Evolutionary conservation across 805 yeast species (phyloP), one percentile per base, ranked within the genome.

Genomic region (Metschnikowia lachancei): DNA sequence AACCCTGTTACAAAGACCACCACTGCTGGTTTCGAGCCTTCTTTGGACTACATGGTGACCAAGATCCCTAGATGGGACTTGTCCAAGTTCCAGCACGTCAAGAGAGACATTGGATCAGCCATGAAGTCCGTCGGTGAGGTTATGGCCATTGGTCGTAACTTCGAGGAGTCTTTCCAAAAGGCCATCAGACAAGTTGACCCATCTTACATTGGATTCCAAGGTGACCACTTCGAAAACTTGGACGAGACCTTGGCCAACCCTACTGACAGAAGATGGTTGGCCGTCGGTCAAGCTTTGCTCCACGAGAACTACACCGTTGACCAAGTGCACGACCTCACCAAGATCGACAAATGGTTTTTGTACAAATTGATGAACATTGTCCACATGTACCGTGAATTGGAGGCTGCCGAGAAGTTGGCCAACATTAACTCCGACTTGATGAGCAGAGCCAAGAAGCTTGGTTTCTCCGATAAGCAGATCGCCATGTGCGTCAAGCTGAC

Each of bases 51-150:
- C 71, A 87, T 90, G 67, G 99, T 92, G 54, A 95, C 88, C 44
- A 92, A 92, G 80, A 94, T 92, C 68, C 99, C 99, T 67, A 82
- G 98, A 74, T 92, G 99, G 99, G 99, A 92, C 72, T 80, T 92
- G 72, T 86, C 87, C 76, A 92, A 92, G 72, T 92, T 92, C 76
- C 95, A 87, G 66, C 95, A 89, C 63, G 99, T 92, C 53, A 87
- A 88, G 67, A 82, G 96, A 68, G 89, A 85, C 52, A 86, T 92
- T 58, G 85, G 94, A 8, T 90, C 97, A 1, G 82, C 96, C 26
- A 92, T 92, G 99, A 92, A 92, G 73, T 90, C 97, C 52, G 98
- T 92, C 55, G 99, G 99, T 76, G 99, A 92, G 69, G 98, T 94
- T 43, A 92, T 92, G 99, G 80, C 92, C 57, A 88, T 92, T 63